Evolutionary conservation across 2,329 filamentous ascomycete species (phyloP).

Genomic region (Fusarium aywerte): DNA sequence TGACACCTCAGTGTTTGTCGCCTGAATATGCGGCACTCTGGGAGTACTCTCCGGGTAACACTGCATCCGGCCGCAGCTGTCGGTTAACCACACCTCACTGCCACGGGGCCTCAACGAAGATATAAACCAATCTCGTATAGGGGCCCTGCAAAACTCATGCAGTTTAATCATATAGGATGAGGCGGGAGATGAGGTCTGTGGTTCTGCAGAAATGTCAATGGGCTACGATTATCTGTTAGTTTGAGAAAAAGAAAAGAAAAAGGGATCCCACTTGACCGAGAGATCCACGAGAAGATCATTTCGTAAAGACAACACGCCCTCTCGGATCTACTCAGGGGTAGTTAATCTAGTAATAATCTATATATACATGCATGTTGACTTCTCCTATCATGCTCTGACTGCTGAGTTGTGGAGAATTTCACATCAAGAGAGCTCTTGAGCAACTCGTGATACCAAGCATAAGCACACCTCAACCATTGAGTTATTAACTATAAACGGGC

Average conservation of each 20-base stretch:
- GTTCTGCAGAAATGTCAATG: slow-evolving; percentile 1
- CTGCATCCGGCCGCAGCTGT: slow-evolving; percentile 2
- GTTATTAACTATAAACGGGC: background rate
- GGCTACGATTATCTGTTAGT: background rate
- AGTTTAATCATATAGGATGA: background rate
- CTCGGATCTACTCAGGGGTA: background rate
- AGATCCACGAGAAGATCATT: background rate
- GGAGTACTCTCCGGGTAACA: slow-evolving; percentile 1
- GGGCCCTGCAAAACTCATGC: background rate
- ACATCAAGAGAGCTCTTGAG: background rate
- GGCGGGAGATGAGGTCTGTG: slow-evolving; percentile 9
- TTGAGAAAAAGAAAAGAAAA: background rate
- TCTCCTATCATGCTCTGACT: background rate
- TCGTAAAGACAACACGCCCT: background rate
- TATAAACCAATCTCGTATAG: slow-evolving; percentile 1
- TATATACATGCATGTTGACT: background rate
- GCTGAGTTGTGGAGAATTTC: background rate
- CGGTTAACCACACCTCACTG: slow-evolving; percentile 9
- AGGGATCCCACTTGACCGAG: background rate
- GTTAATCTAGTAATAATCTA: background rate
- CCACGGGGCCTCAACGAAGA: background rate
- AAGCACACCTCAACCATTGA: background rate
- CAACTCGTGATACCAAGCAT: background rate
- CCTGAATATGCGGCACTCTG: background rate
- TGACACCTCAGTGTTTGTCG: background rate